Evolutionary conservation across 2,329 filamentous ascomycete species (phyloP), one percentile per base, ranked within the genome.

Genomic region (Fulvia fulva): DNA sequence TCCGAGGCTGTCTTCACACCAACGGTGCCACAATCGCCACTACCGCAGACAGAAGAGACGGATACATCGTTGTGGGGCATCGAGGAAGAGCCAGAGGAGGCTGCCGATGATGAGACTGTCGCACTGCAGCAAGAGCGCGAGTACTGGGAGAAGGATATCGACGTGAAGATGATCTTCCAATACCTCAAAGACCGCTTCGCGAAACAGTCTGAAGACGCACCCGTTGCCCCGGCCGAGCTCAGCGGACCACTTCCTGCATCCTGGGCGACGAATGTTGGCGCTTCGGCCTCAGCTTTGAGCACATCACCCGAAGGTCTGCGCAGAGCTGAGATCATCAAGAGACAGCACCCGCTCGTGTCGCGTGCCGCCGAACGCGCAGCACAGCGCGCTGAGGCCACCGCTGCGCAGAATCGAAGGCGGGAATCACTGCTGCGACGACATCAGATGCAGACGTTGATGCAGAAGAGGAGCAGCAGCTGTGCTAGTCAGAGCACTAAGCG

Each of bases 101-200:
- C 71, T 3, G 73, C 61, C 65, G 66, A 58, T 9, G 64, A 63
- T 12, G 63, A 70, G 52, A 57, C 64, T 55, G 30, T 63, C 56
- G 45, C 58, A 56, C 45, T 65, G 57, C 70, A 63, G 69, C 73
- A 75, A 49, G 83, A 86, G 58, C 78, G 78, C 22, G 89, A 94
- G 34, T 94, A 96, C 70, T 99, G 94, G 94, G 92, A 97, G 75
- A 87, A 88, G 60, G 90, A 96, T 55, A 82, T 97, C 5, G 92
- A 97, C 69, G 84, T 97, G 64, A 89, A 89, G 70, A 88, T 96
- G 72, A 89, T 97, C 32, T 97, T 97, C 77, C 86, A 87, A 51
- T 97, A 94, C 70, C 81, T 96, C 28, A 84, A 87, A 58, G 88
- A 85, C 19, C 86, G 90, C 59, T 93, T 96, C 73, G 80, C 84